Base-by-base conservation (phyloP, 257 asterid species). In the Orobanche coerulescens region DNA sequence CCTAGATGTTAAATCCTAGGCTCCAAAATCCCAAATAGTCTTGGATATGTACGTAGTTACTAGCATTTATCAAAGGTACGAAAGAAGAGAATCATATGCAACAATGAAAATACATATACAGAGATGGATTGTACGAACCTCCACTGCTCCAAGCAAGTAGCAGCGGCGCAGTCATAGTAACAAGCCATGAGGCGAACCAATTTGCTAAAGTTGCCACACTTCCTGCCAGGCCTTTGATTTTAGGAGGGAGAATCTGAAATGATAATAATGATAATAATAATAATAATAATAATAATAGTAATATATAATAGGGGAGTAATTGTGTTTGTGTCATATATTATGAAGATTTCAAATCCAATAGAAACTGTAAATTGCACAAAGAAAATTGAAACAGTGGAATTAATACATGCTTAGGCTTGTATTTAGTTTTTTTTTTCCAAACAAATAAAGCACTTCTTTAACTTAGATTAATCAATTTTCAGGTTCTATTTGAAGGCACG, bases 141-240 rank as follows among this genome's bases (percentile, higher is more conserved):
- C 84, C 85, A 47, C 83, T 67, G 82, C 85, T 82, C 94, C 88
- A 79, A 59, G 66, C 61, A 33, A 85, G 80, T 14, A 80, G 59
- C 72, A 82, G 71, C 6, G 88, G 88, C 1, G 88, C 88, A 24
- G 94, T 70, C 81, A 80, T 71, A 6, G 79, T 66, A 30, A 83
- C 52, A 61, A 82, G 22, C 81, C 79, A 85, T 0, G 86, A 85
- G 61, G 42, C 22, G 55, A 75, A 77, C 85, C 90, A 85, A 73
- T 81, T 85, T 15, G 47, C 39, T 76, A 82, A 65, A 48, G 88
- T 68, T 0, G 80, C 79, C 28, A 76, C 70, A 61, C 90, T 82
- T 61, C 94, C 94, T 2, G 84, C 86, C 2, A 82, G 70, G 25
- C 88, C 86, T 76, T 82, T 85, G 64, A 85, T 77, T 70, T 85